phyloP scores from a whole-genome alignment of 495 filamentous ascomycete genomes.

The Aspergillus egyptiacus region DNA sequence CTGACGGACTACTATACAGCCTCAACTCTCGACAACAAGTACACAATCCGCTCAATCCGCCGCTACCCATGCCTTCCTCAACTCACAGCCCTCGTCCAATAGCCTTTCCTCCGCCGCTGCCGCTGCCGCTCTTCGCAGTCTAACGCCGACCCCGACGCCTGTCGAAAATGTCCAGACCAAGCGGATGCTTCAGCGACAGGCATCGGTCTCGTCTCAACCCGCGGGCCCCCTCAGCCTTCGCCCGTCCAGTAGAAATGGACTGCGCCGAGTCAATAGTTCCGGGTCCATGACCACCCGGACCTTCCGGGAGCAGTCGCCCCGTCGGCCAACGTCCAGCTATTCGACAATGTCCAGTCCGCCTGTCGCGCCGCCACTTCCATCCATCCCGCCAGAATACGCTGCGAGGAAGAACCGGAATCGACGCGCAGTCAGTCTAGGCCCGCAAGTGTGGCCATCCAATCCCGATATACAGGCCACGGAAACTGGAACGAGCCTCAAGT shows the following conservation, averaged over 20 bases:
- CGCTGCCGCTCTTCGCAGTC: constrained; percentile 71
- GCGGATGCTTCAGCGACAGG: constrained; percentile 66
- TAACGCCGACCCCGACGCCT: constrained; percentile 65
- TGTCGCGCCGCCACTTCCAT: constrained; percentile 64
- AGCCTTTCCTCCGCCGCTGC: constrained; percentile 78
- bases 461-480: constrained; percentile 30
- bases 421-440: constrained; percentile 51
- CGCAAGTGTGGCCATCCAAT: constrained; percentile 43
- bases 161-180: constrained; percentile 83
- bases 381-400: constrained; percentile 51
- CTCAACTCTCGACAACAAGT: constrained; percentile 45
- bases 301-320: constrained; percentile 67
- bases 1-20: neutral
- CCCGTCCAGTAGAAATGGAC: constrained; percentile 35
- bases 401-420: constrained; percentile 27
- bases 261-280: constrained; percentile 62
- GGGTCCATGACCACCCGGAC: constrained; percentile 82
- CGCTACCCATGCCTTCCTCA: constrained; percentile 73
- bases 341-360: constrained; percentile 18
- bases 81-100: constrained; percentile 54
- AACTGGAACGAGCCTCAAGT: constrained; percentile 43
- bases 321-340: constrained; percentile 41
- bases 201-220: constrained; percentile 61
- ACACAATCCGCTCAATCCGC: constrained; percentile 67
- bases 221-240: constrained; percentile 39